Evolutionary conservation across 2,329 filamentous ascomycete species (phyloP).

Genomic region (Ceratocystis destructans): DNA sequence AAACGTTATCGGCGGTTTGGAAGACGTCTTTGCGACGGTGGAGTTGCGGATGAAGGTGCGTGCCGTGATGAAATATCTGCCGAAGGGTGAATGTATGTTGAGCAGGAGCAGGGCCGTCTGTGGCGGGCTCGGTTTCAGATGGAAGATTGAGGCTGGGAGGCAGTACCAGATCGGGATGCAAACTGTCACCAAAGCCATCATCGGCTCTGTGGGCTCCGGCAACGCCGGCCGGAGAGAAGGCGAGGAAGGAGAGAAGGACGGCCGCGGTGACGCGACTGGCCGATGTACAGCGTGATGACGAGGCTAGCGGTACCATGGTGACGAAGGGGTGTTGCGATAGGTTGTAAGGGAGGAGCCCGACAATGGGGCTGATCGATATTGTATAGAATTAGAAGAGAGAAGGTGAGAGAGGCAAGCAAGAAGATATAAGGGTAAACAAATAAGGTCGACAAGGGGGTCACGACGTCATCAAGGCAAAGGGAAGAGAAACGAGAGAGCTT

Average conservation of each 20-base stretch:
- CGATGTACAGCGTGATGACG: constrained; percentile 35
- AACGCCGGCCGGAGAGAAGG: constrained; percentile 35
- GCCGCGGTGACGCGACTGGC: constrained; percentile 49
- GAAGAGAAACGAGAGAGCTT: neutral
- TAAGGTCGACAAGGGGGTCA: neutral
- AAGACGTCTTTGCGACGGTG: constrained; percentile 62
- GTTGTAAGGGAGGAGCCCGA: neutral
- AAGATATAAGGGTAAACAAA: neutral
- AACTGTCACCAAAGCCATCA: constrained; percentile 24
- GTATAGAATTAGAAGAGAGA: neutral
- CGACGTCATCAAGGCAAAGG: constrained; percentile 12
- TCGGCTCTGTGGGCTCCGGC: constrained; percentile 22
- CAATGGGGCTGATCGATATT: neutral
- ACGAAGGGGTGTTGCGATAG: neutral
- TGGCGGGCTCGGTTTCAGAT: constrained; percentile 28
- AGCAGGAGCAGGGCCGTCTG: constrained; percentile 29
- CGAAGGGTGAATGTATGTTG: constrained; percentile 56
- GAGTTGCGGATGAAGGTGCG: constrained; percentile 60
- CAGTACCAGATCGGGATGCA: constrained; percentile 32
- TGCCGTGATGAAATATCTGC: constrained; percentile 88
- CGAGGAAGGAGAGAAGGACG: constrained; percentile 53
- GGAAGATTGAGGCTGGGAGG: constrained; percentile 30
- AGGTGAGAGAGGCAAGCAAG: no score
- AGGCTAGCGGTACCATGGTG: neutral
- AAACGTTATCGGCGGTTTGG: constrained; percentile 41